These are phyloP conservation scores for Rhipidocladum racemiflorum DNA, from an alignment of 176 grass and related monocot genomes.

Conservation along the genomic window DNA sequence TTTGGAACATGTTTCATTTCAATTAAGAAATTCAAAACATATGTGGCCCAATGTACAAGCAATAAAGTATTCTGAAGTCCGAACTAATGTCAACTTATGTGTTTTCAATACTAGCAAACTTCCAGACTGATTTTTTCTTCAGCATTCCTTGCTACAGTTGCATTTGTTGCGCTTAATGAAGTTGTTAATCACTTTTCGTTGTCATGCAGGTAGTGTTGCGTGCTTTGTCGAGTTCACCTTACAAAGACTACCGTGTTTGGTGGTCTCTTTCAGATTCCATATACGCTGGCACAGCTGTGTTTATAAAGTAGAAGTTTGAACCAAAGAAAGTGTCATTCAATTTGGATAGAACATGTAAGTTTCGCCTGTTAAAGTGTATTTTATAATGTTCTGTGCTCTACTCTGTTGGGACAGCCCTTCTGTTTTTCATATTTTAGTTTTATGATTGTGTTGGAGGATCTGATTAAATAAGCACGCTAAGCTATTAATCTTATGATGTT, in stretches of 20 bases:
- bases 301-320: slow-evolving; percentile 82
- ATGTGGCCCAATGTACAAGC: no score
- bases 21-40: background rate
- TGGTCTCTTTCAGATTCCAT: slow-evolving; percentile 99
- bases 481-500: background rate
- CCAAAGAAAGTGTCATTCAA: slow-evolving; percentile 85
- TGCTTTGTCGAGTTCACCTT: slow-evolving; percentile 71
- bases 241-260: slow-evolving; percentile 74
- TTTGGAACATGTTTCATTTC: background rate
- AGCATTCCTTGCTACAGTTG: background rate
- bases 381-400: background rate
- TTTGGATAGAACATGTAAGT: slow-evolving; percentile 76
- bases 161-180: slow-evolving; percentile 2
- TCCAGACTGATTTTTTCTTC: slow-evolving; percentile 7
- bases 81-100: slow-evolving; percentile 5
- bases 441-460: slow-evolving; percentile 13
- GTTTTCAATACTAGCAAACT: background rate
- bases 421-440: slow-evolving; percentile 1
- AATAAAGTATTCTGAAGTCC: background rate
- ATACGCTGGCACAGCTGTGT: slow-evolving; percentile 76
- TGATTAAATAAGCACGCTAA: background rate
- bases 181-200: slow-evolving; percentile 27
- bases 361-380: background rate
- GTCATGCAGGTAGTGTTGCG: slow-evolving; percentile 57
- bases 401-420: background rate